Conservation (phyloP, 2,329 filamentous ascomycete species). For the Colletotrichum chlorophyti region DNA sequence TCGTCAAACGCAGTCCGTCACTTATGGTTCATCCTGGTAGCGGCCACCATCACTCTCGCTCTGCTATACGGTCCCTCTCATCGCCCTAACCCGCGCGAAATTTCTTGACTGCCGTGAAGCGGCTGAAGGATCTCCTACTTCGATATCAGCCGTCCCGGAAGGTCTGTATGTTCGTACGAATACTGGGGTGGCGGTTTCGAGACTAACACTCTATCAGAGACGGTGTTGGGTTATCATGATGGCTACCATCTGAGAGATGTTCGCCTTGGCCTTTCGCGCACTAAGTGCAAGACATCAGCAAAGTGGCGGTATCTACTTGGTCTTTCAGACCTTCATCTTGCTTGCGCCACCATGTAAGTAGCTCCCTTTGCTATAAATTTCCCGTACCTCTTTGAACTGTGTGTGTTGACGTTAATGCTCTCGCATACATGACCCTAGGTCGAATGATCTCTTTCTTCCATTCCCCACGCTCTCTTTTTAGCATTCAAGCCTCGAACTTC, state of each 20-base stretch:
- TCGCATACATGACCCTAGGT: slow-evolving; percentile 52
- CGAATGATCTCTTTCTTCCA: slow-evolving; percentile 52
- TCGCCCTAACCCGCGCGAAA: slow-evolving; percentile 6
- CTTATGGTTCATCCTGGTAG: background rate
- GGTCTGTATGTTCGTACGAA: slow-evolving; percentile 30
- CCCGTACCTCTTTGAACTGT: background rate
- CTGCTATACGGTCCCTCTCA: background rate
- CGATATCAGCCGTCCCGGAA: slow-evolving; percentile 22
- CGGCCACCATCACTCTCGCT: background rate
- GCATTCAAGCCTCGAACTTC: slow-evolving; percentile 43
- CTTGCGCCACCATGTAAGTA: slow-evolving; percentile 38
- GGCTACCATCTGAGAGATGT: slow-evolving; percentile 39
- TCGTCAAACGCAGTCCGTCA: background rate
- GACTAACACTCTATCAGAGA: slow-evolving; percentile 28
- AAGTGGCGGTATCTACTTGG: slow-evolving; percentile 31
- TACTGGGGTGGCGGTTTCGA: too few species aligned
- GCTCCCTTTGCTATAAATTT: background rate
- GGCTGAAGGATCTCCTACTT: background rate
- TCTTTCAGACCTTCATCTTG: slow-evolving; percentile 37
- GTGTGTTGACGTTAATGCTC: slow-evolving; percentile 47
- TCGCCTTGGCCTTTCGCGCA: slow-evolving; percentile 37
- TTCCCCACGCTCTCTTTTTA: slow-evolving; percentile 43
- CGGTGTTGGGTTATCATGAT: slow-evolving; percentile 46
- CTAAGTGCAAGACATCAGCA: slow-evolving; percentile 37
- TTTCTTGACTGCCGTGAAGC: background rate